phyloP scores from a whole-genome alignment of 106 monocot genomes.

The Allium cepa region DNA sequence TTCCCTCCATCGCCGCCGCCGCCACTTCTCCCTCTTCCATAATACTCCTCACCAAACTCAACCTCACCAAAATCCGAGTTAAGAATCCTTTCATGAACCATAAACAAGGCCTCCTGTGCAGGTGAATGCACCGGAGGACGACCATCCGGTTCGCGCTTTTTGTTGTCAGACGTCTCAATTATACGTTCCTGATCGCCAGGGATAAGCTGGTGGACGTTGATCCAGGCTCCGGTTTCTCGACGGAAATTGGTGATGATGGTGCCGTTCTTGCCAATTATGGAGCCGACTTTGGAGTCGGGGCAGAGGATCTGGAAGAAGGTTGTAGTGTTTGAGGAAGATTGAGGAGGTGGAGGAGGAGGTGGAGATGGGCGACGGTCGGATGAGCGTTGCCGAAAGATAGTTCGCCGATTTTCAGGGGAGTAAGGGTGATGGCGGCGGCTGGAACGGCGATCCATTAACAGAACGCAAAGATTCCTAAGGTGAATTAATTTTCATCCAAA shows the following conservation, averaged over 20 bases:
- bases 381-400: constrained; percentile 21
- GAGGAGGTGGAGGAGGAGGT: constrained; percentile 12
- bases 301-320: constrained; percentile 86
- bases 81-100: constrained; percentile 72
- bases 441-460: neutral
- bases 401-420: constrained; percentile 3
- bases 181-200: constrained; percentile 76
- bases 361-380: constrained; percentile 19
- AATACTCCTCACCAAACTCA: constrained; percentile 10
- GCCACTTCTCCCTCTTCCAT: constrained; percentile 8
- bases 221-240: constrained; percentile 67
- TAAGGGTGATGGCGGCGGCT: neutral
- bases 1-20: constrained; percentile 29
- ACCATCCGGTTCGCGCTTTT: constrained; percentile 72
- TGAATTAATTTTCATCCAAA: no score
- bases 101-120: constrained; percentile 73
- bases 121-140: constrained; percentile 81
- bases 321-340: constrained; percentile 15
- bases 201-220: constrained; percentile 52
- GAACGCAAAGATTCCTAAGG: no score
- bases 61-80: constrained; percentile 39
- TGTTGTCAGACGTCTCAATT: constrained; percentile 76
- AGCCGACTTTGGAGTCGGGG: constrained; percentile 40
- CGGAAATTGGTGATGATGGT: constrained; percentile 39
- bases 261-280: constrained; percentile 56